Conservation (phyloP, 345 rosid genomes). For the Ailanthus altissimus region DNA sequence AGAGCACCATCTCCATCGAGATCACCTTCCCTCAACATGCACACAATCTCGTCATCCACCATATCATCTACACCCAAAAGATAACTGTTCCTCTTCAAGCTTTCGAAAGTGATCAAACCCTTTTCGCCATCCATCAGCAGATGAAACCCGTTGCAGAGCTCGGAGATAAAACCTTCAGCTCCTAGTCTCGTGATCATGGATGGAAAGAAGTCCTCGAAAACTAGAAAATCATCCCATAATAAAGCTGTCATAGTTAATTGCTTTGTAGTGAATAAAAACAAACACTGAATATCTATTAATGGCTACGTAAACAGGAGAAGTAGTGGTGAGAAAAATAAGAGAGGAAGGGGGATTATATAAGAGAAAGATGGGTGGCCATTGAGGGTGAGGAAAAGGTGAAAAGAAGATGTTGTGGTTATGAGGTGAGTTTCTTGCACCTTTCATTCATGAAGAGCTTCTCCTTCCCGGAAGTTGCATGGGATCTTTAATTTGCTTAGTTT, state of each 20-base stretch:
- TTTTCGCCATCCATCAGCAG: slow-evolving; percentile 61
- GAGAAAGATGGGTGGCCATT: slow-evolving; percentile 30
- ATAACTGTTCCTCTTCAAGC: slow-evolving; percentile 63
- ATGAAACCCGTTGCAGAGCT: slow-evolving; percentile 59
- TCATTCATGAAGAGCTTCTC: slow-evolving; percentile 31
- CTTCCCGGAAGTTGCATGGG: slow-evolving; percentile 62
- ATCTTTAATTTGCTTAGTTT: background rate
- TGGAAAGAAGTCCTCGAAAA: slow-evolving; percentile 61
- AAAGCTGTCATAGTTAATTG: slow-evolving; percentile 21
- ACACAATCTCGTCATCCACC: slow-evolving; percentile 56
- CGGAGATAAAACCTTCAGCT: slow-evolving; percentile 52
- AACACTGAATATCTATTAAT: background rate
- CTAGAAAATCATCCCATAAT: slow-evolving; percentile 26
- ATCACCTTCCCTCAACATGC: slow-evolving; percentile 69
- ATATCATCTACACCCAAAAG: slow-evolving; percentile 52
- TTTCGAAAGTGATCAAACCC: slow-evolving; percentile 65
- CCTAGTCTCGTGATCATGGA: slow-evolving; percentile 59
- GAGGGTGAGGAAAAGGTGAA: slow-evolving; percentile 16
- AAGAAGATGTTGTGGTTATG: slow-evolving; percentile 1
- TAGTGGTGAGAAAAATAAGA: background rate
- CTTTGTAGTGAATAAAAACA: background rate
- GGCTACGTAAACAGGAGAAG: background rate
- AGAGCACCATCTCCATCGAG: slow-evolving; percentile 69
- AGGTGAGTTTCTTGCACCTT: slow-evolving; percentile 34
- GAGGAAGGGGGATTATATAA: slow-evolving; percentile 28